Conservation (phyloP, 2,329 filamentous ascomycete genomes). For the Tolypocladium endophyticum region DNA sequence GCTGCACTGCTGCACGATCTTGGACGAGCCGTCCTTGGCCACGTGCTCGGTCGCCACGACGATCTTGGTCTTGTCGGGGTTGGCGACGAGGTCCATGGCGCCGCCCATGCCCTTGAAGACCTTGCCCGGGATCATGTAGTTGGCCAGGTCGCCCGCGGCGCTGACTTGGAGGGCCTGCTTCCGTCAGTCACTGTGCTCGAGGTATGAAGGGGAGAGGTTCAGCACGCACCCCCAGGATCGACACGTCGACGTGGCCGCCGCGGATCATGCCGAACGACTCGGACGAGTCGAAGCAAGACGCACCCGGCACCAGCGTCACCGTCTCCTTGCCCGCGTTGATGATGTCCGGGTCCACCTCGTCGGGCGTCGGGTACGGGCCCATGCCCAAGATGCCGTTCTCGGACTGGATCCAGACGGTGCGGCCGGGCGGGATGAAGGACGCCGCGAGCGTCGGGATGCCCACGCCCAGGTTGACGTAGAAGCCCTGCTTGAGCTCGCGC, state of each 20-base stretch:
- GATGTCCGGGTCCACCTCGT: conserved; percentile 64
- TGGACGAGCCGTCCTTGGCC: conserved; percentile 56
- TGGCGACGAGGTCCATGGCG: conserved; percentile 63
- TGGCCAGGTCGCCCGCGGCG: conserved; percentile 69
- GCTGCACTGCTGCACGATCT: conserved; percentile 54
- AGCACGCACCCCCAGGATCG: conserved; percentile 59
- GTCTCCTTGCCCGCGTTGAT: conserved; percentile 87
- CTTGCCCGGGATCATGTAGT: conserved; percentile 87
- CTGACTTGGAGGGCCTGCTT: conserved; percentile 61
- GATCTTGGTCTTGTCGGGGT: conserved; percentile 62
- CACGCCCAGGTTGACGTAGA: conserved; percentile 72
- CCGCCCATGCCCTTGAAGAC: conserved; percentile 82
- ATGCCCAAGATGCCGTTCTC: conserved; percentile 83
- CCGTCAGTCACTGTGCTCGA: not conserved
- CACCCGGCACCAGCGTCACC: conserved; percentile 67
- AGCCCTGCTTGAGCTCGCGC: conserved; percentile 70
- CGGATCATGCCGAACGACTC: conserved; percentile 86
- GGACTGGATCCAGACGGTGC: conserved; percentile 73
- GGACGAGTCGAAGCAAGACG: conserved; percentile 65
- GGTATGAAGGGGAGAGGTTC: not conserved
- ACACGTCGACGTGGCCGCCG: conserved; percentile 73
- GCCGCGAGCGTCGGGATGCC: conserved; percentile 83
- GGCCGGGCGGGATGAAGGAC: conserved; percentile 56
- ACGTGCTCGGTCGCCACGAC: conserved; percentile 62
- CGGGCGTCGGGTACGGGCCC: conserved; percentile 65